Conservation (phyloP, 768 basidiomycete genomes). For the Termitomyces sp. region DNA sequence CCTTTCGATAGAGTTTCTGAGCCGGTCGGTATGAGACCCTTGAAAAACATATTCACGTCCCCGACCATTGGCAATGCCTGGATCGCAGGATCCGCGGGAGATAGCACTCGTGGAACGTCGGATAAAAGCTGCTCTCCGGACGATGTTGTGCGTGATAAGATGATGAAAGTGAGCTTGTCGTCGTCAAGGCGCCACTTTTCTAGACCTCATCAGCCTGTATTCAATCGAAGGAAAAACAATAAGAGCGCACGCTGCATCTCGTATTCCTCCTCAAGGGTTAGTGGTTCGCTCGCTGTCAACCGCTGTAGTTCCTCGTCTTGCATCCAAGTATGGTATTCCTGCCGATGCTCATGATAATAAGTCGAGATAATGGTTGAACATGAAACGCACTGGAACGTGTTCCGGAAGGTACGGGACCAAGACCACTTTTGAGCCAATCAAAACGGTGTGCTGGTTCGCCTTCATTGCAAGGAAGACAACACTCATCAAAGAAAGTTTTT, state of each 20-base stretch:
- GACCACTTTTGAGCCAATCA: conserved; percentile 65
- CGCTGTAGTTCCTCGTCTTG: conserved; percentile 62
- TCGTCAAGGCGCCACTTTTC: conserved; percentile 84
- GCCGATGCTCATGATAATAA: neutral
- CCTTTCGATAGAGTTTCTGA: conserved; percentile 9
- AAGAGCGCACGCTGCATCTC: conserved; percentile 75
- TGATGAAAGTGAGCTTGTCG: conserved; percentile 92
- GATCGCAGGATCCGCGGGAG: conserved; percentile 32
- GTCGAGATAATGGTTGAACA: neutral
- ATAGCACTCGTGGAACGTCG: conserved; percentile 10
- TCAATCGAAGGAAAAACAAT: neutral
- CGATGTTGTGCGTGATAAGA: conserved; percentile 49
- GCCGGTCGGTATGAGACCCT: conserved; percentile 35
- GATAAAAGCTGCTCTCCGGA: conserved; percentile 7
- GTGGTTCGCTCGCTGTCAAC: conserved; percentile 81
- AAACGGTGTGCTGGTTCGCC: conserved; percentile 59
- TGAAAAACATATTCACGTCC: conserved; percentile 89
- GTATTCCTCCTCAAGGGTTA: conserved; percentile 77
- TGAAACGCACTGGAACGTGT: conserved; percentile 41
- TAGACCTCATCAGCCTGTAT: conserved; percentile 22
- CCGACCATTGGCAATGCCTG: conserved; percentile 67
- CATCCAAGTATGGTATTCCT: conserved; percentile 95
- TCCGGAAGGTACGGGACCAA: conserved; percentile 77
- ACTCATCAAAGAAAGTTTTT: too few species aligned
- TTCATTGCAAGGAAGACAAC: conserved; percentile 47